Evolutionary conservation across 768 basidiomycete genomes (phyloP), one percentile per base, ranked within the genome.

Genomic region (Tylopilus felleus): DNA sequence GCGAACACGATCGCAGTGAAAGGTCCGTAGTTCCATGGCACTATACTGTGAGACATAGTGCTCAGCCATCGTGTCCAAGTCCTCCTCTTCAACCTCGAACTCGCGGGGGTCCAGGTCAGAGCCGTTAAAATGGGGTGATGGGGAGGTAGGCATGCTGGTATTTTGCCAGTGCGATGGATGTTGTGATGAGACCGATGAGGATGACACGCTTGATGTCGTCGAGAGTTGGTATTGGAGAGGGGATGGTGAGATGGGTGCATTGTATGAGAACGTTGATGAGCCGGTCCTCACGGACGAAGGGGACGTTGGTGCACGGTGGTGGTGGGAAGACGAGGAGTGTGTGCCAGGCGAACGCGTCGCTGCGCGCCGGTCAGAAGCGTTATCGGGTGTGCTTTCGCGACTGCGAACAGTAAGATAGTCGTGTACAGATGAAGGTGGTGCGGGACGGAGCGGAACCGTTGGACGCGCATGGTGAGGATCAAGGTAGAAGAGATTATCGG

Each of bases 1-100:
- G 66, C 93, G 79, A 36, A 98, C 88, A 17, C 88, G 84, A n/a
- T 99, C 97, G 68, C 93, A 94, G 71, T 98, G 97, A 76, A 94
- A 99, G 13, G 91, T 96, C 63, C 81, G 82, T 31, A 98, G 74
- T 65, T 95, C 91, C 5, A 76, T 57, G 3, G 80, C 71, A 2
- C 80, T 74, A 68, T 98, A 99, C 10, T 93, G 87, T 0, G 76
- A 78, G 21, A 80, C 81, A 55, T 86, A 91, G 62, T 88, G 85
- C 48, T 80, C 72, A 56, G 85, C 80, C 8, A 82, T 35, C 0
- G 74, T 65, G 51, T 86, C 75, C 51, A 74, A 61, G 44, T 71
- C 73, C 29, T 62, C 68, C 19, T 60, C 58, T 35, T 62, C 70
- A 10, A 64, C 38, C 33, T 60, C 70, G 12, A 75, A 62, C 57